Percentiles rank a stretch among this genome's conserved stretches.
phyloP scores from a whole-genome alignment of 345 rosid species.

The Sisymbrium irio region DNA sequence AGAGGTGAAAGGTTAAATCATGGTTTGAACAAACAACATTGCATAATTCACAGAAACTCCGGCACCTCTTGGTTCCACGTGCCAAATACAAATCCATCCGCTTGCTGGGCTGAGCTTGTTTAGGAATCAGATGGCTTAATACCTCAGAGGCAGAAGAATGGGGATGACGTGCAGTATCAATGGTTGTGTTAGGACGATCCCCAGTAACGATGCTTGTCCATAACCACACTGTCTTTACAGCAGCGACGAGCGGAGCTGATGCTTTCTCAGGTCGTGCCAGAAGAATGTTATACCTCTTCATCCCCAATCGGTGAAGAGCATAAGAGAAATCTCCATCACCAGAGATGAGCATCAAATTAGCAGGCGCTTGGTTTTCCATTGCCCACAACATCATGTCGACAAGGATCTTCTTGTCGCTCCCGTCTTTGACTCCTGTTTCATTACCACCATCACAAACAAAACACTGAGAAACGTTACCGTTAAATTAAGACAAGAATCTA shows the following conservation, averaged over 20 bases:
- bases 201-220: conserved; percentile 55
- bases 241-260: conserved; percentile 48
- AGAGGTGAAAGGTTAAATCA: no score
- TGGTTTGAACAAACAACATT: no score
- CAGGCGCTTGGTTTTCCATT: conserved; percentile 73
- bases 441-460: not conserved
- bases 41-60: no score
- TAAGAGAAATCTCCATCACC: conserved; percentile 80
- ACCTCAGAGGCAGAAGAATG: no score
- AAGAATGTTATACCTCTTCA: conserved; percentile 76
- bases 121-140: no score
- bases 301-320: conserved; percentile 76
- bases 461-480: no score
- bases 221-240: conserved; percentile 63
- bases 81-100: no score
- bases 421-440: conserved; percentile 70
- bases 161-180: no score
- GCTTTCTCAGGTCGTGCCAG: conserved; percentile 63
- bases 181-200: no score
- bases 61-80: no score
- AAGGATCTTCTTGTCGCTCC: conserved; percentile 78
- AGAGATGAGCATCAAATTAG: conserved; percentile 65
- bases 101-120: no score
- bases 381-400: conserved; percentile 90
- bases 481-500: no score